phyloP scores from a whole-genome alignment of 768 basidiomycete species.

The Amanita jacksonii region DNA sequence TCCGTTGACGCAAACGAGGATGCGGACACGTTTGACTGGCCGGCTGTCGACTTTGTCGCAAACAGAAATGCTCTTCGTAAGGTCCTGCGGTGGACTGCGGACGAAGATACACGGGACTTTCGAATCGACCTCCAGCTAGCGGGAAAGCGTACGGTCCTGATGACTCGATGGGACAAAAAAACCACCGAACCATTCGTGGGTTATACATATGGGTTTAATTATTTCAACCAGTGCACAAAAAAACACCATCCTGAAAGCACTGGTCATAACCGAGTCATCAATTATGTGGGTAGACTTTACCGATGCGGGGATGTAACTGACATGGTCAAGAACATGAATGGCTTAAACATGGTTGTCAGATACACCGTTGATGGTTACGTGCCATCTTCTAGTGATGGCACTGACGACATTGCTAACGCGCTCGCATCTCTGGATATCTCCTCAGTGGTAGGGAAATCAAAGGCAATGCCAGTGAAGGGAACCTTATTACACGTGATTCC shows the following conservation, averaged over 20 bases:
- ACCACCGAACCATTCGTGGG: slow-evolving; percentile 20
- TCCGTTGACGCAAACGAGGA: slow-evolving; percentile 41
- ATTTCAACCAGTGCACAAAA: slow-evolving; percentile 40
- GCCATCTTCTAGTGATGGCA: neutral
- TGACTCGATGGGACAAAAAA: slow-evolving; percentile 5
- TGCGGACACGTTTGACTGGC: slow-evolving; percentile 28
- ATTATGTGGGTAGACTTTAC: slow-evolving; percentile 36
- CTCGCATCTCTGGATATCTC: slow-evolving; percentile 21
- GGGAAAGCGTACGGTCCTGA: slow-evolving; percentile 17
- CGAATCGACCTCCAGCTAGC: slow-evolving; percentile 52
- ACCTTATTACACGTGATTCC: slow-evolving; percentile 12
- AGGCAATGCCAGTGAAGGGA: slow-evolving; percentile 11
- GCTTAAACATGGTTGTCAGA: slow-evolving; percentile 47
- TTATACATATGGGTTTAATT: slow-evolving; percentile 47
- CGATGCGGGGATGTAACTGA: slow-evolving; percentile 2
- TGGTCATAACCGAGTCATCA: slow-evolving; percentile 54
- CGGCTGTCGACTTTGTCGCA: slow-evolving; percentile 39
- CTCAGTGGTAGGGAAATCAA: neutral
- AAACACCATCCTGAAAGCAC: slow-evolving; percentile 38
- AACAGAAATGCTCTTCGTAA: slow-evolving; percentile 63
- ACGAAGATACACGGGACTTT: slow-evolving; percentile 36
- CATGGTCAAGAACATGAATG: slow-evolving; percentile 40
- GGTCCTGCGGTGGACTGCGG: slow-evolving; percentile 46
- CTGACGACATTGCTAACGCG: slow-evolving; percentile 25
- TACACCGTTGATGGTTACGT: slow-evolving; percentile 38